A percentile compares a stretch with the other conserved stretches of the same genome.
Conservation (phyloP, 2,329 filamentous ascomycete genomes). For the Cladophialophora chaetospira region DNA sequence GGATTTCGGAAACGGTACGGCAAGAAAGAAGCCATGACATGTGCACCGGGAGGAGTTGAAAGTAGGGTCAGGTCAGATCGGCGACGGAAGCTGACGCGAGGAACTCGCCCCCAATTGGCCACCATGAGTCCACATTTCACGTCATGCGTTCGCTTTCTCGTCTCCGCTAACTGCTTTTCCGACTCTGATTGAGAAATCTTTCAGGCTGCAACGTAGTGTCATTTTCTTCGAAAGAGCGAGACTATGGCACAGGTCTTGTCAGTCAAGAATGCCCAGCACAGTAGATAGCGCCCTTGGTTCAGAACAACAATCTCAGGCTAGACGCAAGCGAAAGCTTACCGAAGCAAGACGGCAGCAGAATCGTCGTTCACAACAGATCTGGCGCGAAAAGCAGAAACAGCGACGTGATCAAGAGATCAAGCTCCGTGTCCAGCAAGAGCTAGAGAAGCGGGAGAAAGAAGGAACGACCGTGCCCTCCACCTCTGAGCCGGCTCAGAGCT, state of each 20-base stretch:
- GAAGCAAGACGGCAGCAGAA: conserved; percentile 30
- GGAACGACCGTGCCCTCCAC: no score
- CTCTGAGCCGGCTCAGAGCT: no score
- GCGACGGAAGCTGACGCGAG: no score
- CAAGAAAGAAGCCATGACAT: no score
- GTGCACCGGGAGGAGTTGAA: no score
- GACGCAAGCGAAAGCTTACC: conserved; percentile 36
- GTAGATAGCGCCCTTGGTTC: not conserved
- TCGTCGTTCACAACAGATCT: conserved; percentile 26
- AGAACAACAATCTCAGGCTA: not conserved
- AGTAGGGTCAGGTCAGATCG: no score
- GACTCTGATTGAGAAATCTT: no score
- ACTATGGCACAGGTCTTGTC: not conserved
- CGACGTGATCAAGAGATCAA: conserved; percentile 21
- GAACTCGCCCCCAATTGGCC: no score
- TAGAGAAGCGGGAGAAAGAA: conserved; percentile 2
- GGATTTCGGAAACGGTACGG: no score
- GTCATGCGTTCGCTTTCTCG: no score
- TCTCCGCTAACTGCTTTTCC: no score
- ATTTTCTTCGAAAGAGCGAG: not conserved
- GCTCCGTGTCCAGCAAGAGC: conserved; percentile 17
- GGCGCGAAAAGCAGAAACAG: conserved; percentile 26
- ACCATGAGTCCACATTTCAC: no score
- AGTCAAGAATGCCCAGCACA: not conserved
- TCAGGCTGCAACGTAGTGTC: not conserved